phyloP scores from a whole-genome alignment of 108 stramenopile genomes.

The Nitzschia sp. region DNA sequence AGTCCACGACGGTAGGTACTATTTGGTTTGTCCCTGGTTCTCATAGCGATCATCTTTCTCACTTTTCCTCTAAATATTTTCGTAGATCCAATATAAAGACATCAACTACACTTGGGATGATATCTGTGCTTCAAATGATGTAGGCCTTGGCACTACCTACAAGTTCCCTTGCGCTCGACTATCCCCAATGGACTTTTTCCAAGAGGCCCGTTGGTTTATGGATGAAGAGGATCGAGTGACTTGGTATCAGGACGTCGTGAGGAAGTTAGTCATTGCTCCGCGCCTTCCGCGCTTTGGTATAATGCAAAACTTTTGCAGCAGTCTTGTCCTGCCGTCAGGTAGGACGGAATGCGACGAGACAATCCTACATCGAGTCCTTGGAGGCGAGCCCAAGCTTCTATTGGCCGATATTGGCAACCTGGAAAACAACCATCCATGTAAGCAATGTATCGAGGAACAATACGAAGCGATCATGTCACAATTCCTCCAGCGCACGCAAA shows the following conservation, averaged over 20 bases:
- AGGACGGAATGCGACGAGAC: conserved; percentile 8
- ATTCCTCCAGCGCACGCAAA: not conserved
- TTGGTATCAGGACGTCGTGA: conserved; percentile 43
- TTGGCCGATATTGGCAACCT: conserved; percentile 47
- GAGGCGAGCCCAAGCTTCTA: conserved; percentile 27
- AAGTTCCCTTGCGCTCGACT: conserved; percentile 44
- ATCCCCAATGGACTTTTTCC: conserved; percentile 54
- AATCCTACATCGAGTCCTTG: conserved; percentile 3
- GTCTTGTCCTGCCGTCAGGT: not conserved
- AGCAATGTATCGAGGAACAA: conserved; percentile 39
- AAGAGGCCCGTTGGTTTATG: conserved; percentile 49
- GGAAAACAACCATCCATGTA: conserved; percentile 48
- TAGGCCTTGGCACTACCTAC: conserved; percentile 24
- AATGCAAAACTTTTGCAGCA: conserved; percentile 25
- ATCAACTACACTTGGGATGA: conserved; percentile 41
- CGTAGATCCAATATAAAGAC: conserved; percentile 34
- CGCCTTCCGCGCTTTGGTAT: conserved; percentile 44
- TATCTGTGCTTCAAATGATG: conserved; percentile 30
- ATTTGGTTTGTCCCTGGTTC: not conserved
- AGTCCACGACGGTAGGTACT: conserved; percentile 36
- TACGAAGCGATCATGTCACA: conserved; percentile 30
- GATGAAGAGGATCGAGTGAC: conserved; percentile 33
- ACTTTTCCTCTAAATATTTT: not conserved
- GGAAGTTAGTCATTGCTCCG: conserved; percentile 29
- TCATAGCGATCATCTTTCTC: not conserved